Base-by-base conservation (phyloP, 345 rosid species). In the Psidium guajava region DNA sequence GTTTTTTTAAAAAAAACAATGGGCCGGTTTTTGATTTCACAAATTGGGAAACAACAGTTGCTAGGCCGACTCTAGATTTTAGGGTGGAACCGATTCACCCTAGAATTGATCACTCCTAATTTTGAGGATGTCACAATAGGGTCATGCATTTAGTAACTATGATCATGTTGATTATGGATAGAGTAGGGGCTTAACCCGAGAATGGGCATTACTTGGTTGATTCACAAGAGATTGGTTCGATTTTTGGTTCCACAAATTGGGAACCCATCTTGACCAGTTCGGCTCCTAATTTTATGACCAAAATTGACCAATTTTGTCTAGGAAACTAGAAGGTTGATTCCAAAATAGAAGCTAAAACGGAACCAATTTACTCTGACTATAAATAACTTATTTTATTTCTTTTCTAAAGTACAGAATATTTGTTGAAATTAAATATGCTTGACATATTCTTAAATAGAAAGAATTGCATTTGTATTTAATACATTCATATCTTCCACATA, bases 191-290 rank as follows among this genome's bases (percentile, higher is more conserved):
- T 55, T 20, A 28, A 7, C 1, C 3, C 4, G 8, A 9, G 1
- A 8, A 69, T 32, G 5, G 6, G 3, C 24, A 54, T 54, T 54
- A 54, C 57, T 54, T 8, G 4, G 5, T 11, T 9, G 0, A 55
- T 55, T 55, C 5, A 55, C 59, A 55, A 55, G 6, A 69, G 47
- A 32, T 16, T 0, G 5, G 0, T 32, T 2, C 0, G 3, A 6
- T 64, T 32, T 64, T 0, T 15, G 0, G 42, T 61, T 28, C 40
- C 74, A 28, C 3, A 3, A 28, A 1, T 28, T 28, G 1, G 20
- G 32, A 61, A 6, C 2, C 2, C 16, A 0, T 2, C 21, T 61
- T 3, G 11, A 0, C 8, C 0, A 0, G 20, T 28, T 61, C 1
- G 1, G 1, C 3, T 28, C 2, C 0, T 3, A 0, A 15, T 61